Base-by-base conservation (phyloP, 2,329 filamentous ascomycete species). In the Xylaria sp. region DNA sequence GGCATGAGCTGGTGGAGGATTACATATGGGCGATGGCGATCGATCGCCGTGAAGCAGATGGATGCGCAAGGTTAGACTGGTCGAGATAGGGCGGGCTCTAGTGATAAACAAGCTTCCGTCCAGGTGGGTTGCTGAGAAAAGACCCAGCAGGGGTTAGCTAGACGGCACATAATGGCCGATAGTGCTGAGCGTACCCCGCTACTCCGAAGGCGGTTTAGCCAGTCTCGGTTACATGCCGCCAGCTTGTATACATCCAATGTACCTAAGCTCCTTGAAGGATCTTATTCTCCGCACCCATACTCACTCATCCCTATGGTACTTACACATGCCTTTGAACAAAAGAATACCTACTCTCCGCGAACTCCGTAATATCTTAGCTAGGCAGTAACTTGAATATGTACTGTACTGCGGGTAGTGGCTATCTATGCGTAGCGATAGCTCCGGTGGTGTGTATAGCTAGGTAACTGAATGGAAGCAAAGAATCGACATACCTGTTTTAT, bases 31-130 rank as follows among this genome's bases (percentile, higher is more conserved):
- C 67, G 59, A 69, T 63, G 63, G 70, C 73, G 71, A 76, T 77
- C 75, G 75, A 77, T 77, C 75, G 72, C 64, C 36, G 54, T 54
- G 42, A 19, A 48, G 21, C 17, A 34, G 57, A 57, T 42, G 24
- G 57, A 57, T 42, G 24, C 48, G n/a, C 17, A 19, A 54, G 42
- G 45, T 11, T 51, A 47, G 42, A 47, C 42, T 17, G 39, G 39
- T 42, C 14, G 12, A 42, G 39, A 42, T 42, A 42, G 4, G 14
- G 11, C 12, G 24, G 24, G 24, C 24, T 27, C 24, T 27, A 27
- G 24, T 27, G 24, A 27, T 27, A 27, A 27, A 27, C 24, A 27
- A 27, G 24, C 24, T 27, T 27, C 24, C 24, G 24, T 27, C 24
- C 24, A 27, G 24, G 24, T 27, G 24, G 24, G 24, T 27, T 19